Evolutionary conservation across 2,329 filamentous ascomycete species (phyloP).

Genomic region (Claviceps maximensis): DNA sequence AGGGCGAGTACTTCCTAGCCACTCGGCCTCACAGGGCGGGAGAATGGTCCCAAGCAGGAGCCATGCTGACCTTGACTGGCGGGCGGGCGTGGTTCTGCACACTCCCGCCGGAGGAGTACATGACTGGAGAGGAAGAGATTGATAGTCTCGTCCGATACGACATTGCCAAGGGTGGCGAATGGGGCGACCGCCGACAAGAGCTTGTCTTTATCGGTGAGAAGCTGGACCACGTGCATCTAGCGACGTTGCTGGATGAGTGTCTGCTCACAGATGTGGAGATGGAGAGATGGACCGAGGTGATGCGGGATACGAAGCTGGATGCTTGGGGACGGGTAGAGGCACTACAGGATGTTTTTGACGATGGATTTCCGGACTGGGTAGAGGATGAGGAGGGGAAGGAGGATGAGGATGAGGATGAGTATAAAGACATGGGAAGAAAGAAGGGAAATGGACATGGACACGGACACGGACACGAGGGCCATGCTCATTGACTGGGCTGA

Average conservation of each 20-base stretch:
- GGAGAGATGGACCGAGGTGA: slow-evolving; percentile 36
- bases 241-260: slow-evolving; percentile 42
- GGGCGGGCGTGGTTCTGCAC: slow-evolving; percentile 48
- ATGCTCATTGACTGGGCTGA: not conserved
- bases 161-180: slow-evolving; percentile 41
- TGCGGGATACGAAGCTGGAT: slow-evolving; percentile 26
- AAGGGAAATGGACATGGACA: slow-evolving; percentile 13
- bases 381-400: slow-evolving; percentile 28
- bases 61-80: slow-evolving; percentile 47
- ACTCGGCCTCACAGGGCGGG: slow-evolving; percentile 41
- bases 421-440: slow-evolving; percentile 10
- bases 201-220: slow-evolving; percentile 61
- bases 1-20: slow-evolving; percentile 47
- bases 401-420: slow-evolving; percentile 15
- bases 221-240: slow-evolving; percentile 39
- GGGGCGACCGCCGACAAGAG: slow-evolving; percentile 60
- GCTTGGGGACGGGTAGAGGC: slow-evolving; percentile 29
- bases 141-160: slow-evolving; percentile 36
- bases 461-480: slow-evolving; percentile 15
- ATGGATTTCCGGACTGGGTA: slow-evolving; percentile 45
- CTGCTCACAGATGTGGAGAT: slow-evolving; percentile 49
- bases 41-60: slow-evolving; percentile 51
- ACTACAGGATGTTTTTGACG: slow-evolving; percentile 40
- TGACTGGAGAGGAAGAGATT: slow-evolving; percentile 32
- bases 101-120: slow-evolving; percentile 36